phyloP scores from a whole-genome alignment of 2,329 filamentous ascomycete species.

The Keithomyces neogunnii region DNA sequence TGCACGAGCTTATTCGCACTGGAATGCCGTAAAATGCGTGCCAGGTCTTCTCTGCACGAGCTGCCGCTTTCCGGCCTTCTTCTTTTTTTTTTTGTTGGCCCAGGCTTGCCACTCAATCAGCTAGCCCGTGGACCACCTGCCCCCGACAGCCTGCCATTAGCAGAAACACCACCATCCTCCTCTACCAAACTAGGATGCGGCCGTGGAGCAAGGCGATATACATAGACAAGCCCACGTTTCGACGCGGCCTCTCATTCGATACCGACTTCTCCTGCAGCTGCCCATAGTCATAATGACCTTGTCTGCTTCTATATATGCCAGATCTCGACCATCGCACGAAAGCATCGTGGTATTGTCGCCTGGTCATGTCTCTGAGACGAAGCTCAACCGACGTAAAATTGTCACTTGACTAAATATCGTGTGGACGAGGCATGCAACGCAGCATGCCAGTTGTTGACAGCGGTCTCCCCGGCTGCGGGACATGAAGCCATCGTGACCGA shows the following conservation, averaged over 20 bases:
- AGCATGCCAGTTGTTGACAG: slow-evolving; percentile 10
- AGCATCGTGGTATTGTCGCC: not conserved
- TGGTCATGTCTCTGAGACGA: slow-evolving; percentile 5
- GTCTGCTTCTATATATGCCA: not conserved
- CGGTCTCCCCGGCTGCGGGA: slow-evolving; percentile 1
- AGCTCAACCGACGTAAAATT: slow-evolving; percentile 2
- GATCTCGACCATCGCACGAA: not conserved
- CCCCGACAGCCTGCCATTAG: not conserved
- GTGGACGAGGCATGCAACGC: slow-evolving; percentile 8
- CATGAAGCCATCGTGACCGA: slow-evolving; percentile 13
- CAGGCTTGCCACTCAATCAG: not conserved
- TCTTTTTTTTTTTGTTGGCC: not conserved
- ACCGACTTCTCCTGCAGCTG: not conserved
- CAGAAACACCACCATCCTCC: not conserved
- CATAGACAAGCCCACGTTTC: slow-evolving; percentile 1
- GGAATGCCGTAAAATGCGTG: slow-evolving; percentile 11
- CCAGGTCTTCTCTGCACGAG: slow-evolving; percentile 4
- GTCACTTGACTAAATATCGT: slow-evolving; percentile 7
- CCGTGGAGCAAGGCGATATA: not conserved
- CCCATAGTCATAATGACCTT: not conserved
- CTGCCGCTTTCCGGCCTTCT: slow-evolving; percentile 2
- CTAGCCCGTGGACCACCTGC: not conserved
- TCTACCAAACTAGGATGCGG: not conserved
- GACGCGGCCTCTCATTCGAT: not conserved
- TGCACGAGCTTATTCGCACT: slow-evolving; percentile 5